Percentiles rank a stretch among this genome's conserved stretches.
These are phyloP conservation scores for Sugiyamaella grinbergsii DNA, from an alignment of 1,139 yeast genomes.

Conservation along the genomic window DNA sequence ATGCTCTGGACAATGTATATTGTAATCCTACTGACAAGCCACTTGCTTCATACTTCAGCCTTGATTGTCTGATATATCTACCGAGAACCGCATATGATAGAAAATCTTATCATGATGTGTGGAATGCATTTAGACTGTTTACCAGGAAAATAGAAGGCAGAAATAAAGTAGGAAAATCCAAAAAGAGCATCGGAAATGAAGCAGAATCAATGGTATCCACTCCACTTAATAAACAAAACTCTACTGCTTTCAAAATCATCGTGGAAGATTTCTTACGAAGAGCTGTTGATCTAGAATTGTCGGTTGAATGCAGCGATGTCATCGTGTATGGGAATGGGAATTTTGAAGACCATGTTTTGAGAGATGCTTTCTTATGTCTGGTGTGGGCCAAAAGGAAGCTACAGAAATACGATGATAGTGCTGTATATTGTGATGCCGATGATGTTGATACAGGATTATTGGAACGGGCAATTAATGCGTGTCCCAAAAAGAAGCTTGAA, in stretches of 20 bases:
- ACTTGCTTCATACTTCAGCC: constrained; percentile 7
- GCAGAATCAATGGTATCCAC: background rate
- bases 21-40: constrained; percentile 5
- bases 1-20: constrained; percentile 16
- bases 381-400: constrained; percentile 23
- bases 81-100: constrained; percentile 18
- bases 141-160: constrained; percentile 9
- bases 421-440: constrained; percentile 14
- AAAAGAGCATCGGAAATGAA: background rate
- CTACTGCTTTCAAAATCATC: background rate
- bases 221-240: background rate
- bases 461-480: constrained; percentile 20
- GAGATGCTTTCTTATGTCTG: constrained; percentile 21
- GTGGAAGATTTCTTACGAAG: constrained; percentile 23
- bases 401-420: constrained; percentile 16
- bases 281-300: constrained; percentile 24
- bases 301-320: constrained; percentile 23
- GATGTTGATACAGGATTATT: constrained; percentile 21
- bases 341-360: constrained; percentile 16
- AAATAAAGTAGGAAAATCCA: background rate
- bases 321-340: constrained; percentile 24
- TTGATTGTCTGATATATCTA: constrained; percentile 5
- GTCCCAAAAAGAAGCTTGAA: constrained; percentile 17
- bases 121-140: constrained; percentile 18
- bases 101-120: constrained; percentile 17